Percentiles rank a stretch among this genome's conserved stretches.
phyloP scores from a whole-genome alignment of 805 yeast genomes.

The Wickerhamomyces sydowiorum region DNA sequence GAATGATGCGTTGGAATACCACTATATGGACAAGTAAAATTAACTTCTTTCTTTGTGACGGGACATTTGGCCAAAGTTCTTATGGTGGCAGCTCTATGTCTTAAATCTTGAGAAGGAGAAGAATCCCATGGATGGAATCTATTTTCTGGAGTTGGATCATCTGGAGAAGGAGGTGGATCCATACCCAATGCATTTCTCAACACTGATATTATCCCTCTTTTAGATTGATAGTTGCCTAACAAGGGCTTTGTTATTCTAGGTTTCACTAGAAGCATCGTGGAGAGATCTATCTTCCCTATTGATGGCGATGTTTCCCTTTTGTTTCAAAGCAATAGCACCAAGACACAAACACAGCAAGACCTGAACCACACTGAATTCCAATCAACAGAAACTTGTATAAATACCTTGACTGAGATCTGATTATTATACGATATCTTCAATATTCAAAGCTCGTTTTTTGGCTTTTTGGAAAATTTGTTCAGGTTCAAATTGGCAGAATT shows the following conservation, averaged over 20 bases:
- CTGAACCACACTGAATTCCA: no score
- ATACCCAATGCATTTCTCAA: slow-evolving; percentile 45
- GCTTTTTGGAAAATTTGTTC: background rate
- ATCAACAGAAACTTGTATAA: no score
- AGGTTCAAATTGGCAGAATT: background rate
- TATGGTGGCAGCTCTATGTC: slow-evolving; percentile 89
- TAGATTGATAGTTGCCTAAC: slow-evolving; percentile 4
- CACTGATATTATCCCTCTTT: slow-evolving; percentile 29
- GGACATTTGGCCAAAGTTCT: slow-evolving; percentile 88
- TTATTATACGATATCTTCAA: background rate
- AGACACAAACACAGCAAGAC: no score
- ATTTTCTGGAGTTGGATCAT: slow-evolving; percentile 65
- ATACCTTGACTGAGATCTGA: no score
- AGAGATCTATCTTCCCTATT: no score
- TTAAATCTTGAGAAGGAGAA: slow-evolving; percentile 80
- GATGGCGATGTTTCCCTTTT: no score
- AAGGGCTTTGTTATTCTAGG: no score
- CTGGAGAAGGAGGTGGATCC: slow-evolving; percentile 59
- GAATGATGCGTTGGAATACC: slow-evolving; percentile 97
- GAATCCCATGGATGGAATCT: slow-evolving; percentile 88
- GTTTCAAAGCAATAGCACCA: no score
- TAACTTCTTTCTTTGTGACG: slow-evolving; percentile 72
- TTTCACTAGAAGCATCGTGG: no score
- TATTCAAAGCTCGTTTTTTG: no score
- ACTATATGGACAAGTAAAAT: slow-evolving; percentile 84